Evolutionary conservation across 148 eudicot genomes (phyloP).

Genomic region (Fagopyrum homotropicum): DNA sequence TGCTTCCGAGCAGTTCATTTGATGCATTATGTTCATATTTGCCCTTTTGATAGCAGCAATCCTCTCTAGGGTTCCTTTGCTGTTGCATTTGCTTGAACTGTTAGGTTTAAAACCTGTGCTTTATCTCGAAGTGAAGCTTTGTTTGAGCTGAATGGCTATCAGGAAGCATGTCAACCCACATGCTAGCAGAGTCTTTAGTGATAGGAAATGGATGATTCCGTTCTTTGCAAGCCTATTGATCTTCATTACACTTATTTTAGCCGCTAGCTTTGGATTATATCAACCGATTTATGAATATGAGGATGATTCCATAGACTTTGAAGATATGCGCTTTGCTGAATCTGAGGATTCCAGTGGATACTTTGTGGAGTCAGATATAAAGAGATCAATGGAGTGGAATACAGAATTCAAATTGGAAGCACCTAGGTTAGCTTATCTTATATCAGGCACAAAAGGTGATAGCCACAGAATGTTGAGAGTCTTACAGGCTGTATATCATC

Average conservation of each 20-base stretch:
- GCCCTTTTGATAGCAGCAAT: not conserved
- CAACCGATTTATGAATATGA: slow-evolving; percentile 32
- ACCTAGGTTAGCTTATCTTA: slow-evolving; percentile 86
- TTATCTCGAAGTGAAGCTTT: not conserved
- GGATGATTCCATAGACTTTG: slow-evolving; percentile 37
- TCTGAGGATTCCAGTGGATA: slow-evolving; percentile 37
- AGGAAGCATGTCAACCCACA: slow-evolving; percentile 52
- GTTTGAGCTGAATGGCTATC: slow-evolving; percentile 30
- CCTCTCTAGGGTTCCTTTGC: slow-evolving; percentile 1
- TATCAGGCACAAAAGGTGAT: slow-evolving; percentile 93
- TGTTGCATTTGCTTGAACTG: not conserved
- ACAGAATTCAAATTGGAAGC: slow-evolving; percentile 30
- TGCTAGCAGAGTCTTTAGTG: slow-evolving; percentile 55
- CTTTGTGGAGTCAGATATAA: slow-evolving; percentile 70
- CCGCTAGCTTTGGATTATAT: slow-evolving; percentile 49
- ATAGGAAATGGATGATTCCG: slow-evolving; percentile 74
- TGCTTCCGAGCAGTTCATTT: not conserved
- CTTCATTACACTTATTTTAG: slow-evolving; percentile 44
- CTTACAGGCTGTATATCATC: slow-evolving; percentile 94
- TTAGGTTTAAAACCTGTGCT: not conserved
- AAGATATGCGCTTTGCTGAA: slow-evolving; percentile 21
- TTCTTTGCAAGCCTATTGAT: slow-evolving; percentile 66
- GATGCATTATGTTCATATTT: not conserved
- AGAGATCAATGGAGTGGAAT: slow-evolving; percentile 23
- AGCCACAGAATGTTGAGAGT: slow-evolving; percentile 87